Evolutionary conservation across 2,329 filamentous ascomycete genomes (phyloP).

Genomic region (Metarhizium anisopliae): DNA sequence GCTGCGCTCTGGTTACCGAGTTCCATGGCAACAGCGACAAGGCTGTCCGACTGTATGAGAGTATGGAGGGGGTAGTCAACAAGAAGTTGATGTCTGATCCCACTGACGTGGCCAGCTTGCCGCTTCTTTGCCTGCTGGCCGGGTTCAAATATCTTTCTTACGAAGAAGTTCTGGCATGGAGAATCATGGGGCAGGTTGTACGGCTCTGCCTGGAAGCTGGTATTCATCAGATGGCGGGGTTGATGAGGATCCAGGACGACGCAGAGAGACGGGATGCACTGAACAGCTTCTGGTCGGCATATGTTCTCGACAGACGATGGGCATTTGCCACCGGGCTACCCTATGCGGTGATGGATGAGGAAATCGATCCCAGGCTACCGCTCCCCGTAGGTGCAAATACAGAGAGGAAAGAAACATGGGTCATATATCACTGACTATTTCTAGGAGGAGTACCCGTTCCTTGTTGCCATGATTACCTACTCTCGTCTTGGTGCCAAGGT

Average conservation of each 20-base stretch:
- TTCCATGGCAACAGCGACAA: slow-evolving; percentile 69
- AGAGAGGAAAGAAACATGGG: neutral
- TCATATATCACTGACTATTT: neutral
- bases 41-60: slow-evolving; percentile 65
- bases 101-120: slow-evolving; percentile 36
- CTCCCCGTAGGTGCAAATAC: slow-evolving; percentile 54
- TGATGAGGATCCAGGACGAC: slow-evolving; percentile 60
- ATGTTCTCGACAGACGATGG: slow-evolving; percentile 79
- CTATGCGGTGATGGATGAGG: slow-evolving; percentile 75
- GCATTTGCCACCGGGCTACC: slow-evolving; percentile 84
- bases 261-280: slow-evolving; percentile 59
- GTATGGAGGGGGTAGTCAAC: slow-evolving; percentile 64
- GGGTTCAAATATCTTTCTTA: slow-evolving; percentile 77
- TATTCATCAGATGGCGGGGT: slow-evolving; percentile 68
- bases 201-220: slow-evolving; percentile 74
- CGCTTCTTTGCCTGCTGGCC: slow-evolving; percentile 42
- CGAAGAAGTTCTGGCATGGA: slow-evolving; percentile 79
- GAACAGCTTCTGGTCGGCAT: slow-evolving; percentile 78
- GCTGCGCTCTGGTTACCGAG: slow-evolving; percentile 68
- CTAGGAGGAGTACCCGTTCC: slow-evolving; percentile 54
- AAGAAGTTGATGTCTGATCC: slow-evolving; percentile 49
- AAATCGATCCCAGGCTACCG: slow-evolving; percentile 72
- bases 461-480: slow-evolving; percentile 78
- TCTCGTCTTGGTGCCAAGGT: slow-evolving; percentile 77
- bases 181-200: slow-evolving; percentile 74